Conservation (phyloP, 352 stramenopile species). For the Globisporangium uncinulatum region DNA sequence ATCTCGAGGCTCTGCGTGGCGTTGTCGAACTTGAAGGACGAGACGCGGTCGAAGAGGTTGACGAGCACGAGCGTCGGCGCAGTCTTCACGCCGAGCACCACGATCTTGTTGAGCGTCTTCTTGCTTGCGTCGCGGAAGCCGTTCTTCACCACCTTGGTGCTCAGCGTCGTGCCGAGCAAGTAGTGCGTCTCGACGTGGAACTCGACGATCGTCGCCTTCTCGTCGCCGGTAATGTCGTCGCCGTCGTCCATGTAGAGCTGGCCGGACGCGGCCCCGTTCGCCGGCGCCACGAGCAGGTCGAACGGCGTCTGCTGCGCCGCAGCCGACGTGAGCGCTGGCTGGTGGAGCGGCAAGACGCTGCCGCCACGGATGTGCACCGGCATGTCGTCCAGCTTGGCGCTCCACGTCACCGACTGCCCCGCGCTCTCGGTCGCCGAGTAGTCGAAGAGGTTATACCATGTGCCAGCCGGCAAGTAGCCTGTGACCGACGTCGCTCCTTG, state of each 20-base stretch:
- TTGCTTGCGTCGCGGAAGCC: constrained; percentile 13
- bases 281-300: constrained; percentile 41
- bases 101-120: constrained; percentile 20
- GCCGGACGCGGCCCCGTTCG: constrained; percentile 17
- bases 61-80: constrained; percentile 2
- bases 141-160: constrained; percentile 14
- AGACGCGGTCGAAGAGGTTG: constrained; percentile 1
- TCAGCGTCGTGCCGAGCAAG: constrained; percentile 10
- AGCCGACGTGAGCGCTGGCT: constrained; percentile 35
- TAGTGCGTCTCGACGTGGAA: constrained; percentile 15
- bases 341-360: constrained; percentile 40
- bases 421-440: constrained; percentile 26
- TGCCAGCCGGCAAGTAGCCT: constrained; percentile 34
- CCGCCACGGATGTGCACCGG: constrained; percentile 49
- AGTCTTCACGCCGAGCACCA: constrained; percentile 18
- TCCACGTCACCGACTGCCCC: constrained; percentile 20
- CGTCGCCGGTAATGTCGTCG: constrained; percentile 28
- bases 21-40: constrained; percentile 12
- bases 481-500: constrained; percentile 36
- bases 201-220: constrained; percentile 26
- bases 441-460: constrained; percentile 61
- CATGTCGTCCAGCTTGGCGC: constrained; percentile 52
- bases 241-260: constrained; percentile 46
- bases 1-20: constrained; percentile 19
- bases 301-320: constrained; percentile 40